These are phyloP conservation scores for Amanita pallidorosea DNA, from an alignment of 768 basidiomycete genomes.

Conservation along the genomic window DNA sequence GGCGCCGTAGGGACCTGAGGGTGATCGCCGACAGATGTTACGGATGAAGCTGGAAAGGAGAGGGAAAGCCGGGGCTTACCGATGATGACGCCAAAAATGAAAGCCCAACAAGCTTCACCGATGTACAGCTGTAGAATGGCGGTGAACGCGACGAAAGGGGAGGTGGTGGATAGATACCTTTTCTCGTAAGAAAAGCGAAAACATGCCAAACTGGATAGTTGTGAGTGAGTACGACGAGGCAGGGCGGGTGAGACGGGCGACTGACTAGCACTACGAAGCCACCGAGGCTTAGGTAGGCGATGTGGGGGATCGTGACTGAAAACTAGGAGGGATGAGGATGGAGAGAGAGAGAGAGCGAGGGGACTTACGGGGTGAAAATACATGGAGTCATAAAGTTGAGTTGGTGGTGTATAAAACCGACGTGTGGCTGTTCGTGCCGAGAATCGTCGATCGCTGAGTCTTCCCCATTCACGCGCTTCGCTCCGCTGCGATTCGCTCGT, in stretches of 20 bases:
- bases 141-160: slow-evolving; percentile 1
- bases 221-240: neutral
- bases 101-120: slow-evolving; percentile 95
- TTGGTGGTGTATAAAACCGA: no score
- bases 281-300: slow-evolving; percentile 70
- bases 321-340: no score
- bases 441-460: no score
- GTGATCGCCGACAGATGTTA: no score
- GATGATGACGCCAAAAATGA: slow-evolving; percentile 85
- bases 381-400: slow-evolving; percentile 24
- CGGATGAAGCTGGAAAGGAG: neutral
- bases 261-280: slow-evolving; percentile 75
- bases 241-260: neutral
- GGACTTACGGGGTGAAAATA: slow-evolving; percentile 37
- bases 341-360: neutral
- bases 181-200: slow-evolving; percentile 86
- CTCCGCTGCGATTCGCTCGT: no score
- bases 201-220: slow-evolving; percentile 75
- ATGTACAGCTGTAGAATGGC: slow-evolving; percentile 56
- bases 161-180: slow-evolving; percentile 33
- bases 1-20: slow-evolving; percentile 69
- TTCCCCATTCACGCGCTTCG: no score
- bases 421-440: no score
- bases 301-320: slow-evolving; percentile 59
- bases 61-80: slow-evolving; percentile 31